Percentiles rank a stretch among this genome's conserved stretches.
Conservation (phyloP, 768 basidiomycete species). For the Panus rudis region DNA sequence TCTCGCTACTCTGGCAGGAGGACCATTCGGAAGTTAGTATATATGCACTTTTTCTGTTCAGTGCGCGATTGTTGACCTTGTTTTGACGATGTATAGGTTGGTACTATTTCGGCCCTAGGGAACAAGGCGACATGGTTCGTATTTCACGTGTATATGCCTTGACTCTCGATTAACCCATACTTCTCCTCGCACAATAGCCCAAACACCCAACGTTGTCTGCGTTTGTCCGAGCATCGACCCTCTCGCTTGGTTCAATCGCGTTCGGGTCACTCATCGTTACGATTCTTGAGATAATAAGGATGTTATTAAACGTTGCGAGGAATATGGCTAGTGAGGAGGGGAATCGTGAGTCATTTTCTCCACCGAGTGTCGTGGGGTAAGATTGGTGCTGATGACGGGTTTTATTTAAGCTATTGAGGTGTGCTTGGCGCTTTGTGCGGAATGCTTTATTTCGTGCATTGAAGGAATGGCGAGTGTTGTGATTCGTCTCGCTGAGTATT, state of each 20-base stretch:
- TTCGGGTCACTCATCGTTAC: constrained; percentile 84
- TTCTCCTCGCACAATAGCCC: constrained; percentile 34
- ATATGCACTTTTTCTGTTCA: background rate
- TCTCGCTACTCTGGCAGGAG: constrained; percentile 74
- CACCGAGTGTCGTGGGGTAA: background rate
- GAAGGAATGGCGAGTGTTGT: constrained; percentile 35
- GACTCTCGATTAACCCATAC: background rate
- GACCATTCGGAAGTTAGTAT: constrained; percentile 53
- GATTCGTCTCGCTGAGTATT: background rate
- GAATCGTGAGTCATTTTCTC: constrained; percentile 41
- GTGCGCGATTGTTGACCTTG: constrained; percentile 25
- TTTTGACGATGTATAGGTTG: constrained; percentile 29
- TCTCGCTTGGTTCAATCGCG: constrained; percentile 78
- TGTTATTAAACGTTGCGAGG: constrained; percentile 51
- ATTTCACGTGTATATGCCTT: too few relatives aligned
- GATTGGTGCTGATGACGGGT: background rate
- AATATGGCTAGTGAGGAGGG: constrained; percentile 58
- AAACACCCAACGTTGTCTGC: constrained; percentile 63
- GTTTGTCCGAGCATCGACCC: constrained; percentile 67
- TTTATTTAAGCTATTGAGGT: constrained; percentile 55
- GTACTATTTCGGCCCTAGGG: constrained; percentile 81
- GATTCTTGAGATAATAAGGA: constrained; percentile 58
- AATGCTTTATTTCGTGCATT: constrained; percentile 70
- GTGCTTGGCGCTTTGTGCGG: constrained; percentile 70
- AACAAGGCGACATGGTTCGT: constrained; percentile 54